These are phyloP conservation scores for Liquidambar formosana DNA, from an alignment of 164 flowering plant genomes.

Conservation along the genomic window DNA sequence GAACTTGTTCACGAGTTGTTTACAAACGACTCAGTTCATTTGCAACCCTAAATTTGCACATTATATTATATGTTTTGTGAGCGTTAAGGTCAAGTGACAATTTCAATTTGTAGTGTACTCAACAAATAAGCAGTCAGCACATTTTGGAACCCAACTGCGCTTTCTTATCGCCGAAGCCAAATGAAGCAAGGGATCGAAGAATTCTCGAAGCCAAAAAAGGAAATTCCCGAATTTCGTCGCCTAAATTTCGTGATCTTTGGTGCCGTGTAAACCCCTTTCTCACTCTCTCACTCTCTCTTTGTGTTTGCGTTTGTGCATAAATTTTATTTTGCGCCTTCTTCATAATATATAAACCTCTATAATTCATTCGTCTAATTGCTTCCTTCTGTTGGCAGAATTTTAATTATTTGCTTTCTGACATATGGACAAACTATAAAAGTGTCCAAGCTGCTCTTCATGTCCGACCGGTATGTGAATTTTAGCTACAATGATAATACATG, in stretches of 20 bases:
- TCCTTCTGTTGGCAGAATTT: neutral
- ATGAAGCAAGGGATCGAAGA: neutral
- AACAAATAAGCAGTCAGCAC: neutral
- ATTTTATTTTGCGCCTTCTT: too few species aligned
- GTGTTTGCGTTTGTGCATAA: too few species aligned
- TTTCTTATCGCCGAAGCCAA: neutral
- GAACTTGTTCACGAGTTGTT: too few species aligned
- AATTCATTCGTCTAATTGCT: neutral
- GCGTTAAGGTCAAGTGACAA: too few species aligned
- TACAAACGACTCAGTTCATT: too few species aligned
- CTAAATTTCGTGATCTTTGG: neutral
- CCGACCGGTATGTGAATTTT: neutral
- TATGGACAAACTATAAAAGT: slow-evolving; percentile 1
- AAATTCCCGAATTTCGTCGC: neutral
- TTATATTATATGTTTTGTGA: too few species aligned
- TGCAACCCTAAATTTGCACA: too few species aligned
- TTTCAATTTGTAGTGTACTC: neutral
- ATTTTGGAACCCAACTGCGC: slow-evolving; percentile 6
- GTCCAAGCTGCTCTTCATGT: neutral
- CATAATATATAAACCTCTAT: neutral
- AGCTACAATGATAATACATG: too few species aligned
- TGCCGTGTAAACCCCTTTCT: neutral
- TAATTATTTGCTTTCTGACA: neutral
- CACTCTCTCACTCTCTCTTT: neutral
- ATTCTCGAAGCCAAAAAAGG: neutral